A percentile compares a stretch with the other conserved stretches of the same genome.
Evolutionary conservation across 306 rosid species (phyloP).

Genomic region (Purshia tridentata): DNA sequence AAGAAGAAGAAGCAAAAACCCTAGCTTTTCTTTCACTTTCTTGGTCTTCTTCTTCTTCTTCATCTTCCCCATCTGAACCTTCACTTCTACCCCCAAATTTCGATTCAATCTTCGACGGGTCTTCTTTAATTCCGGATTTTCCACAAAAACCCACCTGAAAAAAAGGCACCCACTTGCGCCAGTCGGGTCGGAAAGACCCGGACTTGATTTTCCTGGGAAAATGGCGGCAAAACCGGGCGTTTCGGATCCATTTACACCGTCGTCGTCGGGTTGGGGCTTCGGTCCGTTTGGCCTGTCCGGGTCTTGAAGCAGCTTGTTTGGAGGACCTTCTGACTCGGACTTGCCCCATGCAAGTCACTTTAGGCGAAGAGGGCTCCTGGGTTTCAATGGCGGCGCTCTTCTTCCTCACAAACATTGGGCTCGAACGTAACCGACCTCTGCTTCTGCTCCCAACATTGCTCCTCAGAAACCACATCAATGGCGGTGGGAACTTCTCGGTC

Average conservation of each 20-base stretch:
- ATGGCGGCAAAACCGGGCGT: constrained; percentile 39
- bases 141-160: constrained; percentile 37
- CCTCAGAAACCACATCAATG: constrained; percentile 79
- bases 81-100: constrained; percentile 19
- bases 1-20: constrained; percentile 25
- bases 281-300: background rate
- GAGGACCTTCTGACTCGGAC: constrained; percentile 63
- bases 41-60: constrained; percentile 20
- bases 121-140: constrained; percentile 26
- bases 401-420: constrained; percentile 67
- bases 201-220: constrained; percentile 31
- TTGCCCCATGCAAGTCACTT: constrained; percentile 96
- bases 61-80: constrained; percentile 34
- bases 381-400: constrained; percentile 62
- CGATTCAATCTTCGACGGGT: constrained; percentile 28
- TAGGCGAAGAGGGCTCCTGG: constrained; percentile 90
- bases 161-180: constrained; percentile 50
- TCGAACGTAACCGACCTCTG: constrained; percentile 69
- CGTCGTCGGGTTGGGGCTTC: constrained; percentile 16
- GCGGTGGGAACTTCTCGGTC: constrained; percentile 85
- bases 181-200: constrained; percentile 35
- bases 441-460: constrained; percentile 67
- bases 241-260: constrained; percentile 48
- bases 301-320: constrained; percentile 27
- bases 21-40: constrained; percentile 23